Base-by-base conservation (phyloP, 306 rosid genomes). In the Acacia confusa region DNA sequence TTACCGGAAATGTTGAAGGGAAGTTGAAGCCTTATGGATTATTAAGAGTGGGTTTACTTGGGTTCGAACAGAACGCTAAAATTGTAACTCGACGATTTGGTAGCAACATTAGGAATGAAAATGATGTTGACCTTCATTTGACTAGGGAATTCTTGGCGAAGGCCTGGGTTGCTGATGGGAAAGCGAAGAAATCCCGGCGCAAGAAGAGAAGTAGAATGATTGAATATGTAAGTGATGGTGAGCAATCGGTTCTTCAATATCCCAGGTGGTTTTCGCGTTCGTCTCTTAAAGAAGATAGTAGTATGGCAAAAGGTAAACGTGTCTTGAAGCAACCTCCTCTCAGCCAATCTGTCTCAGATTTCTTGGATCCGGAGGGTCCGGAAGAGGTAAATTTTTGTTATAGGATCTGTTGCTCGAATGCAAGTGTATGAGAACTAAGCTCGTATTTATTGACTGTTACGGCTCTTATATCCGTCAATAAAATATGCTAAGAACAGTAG, bases 101-200 rank as follows among this genome's bases (percentile, higher is more conserved):
- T 63, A 78, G 79, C 78, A 71, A 58, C 52, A 17, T 68, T 27
- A 73, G 50, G 45, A 72, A 24, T 61, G 87, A 64, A 20, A 79
- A 34, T 64, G 70, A 72, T 27, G 60, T 58, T 48, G 85, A 76
- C 80, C 48, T 70, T 40, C 86, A 67, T 20, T 44, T 91, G 55
- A 88, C 72, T 34, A 95, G 97, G 82, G 92, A 88, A 9, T 89
- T 90, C 16, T 76, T 95, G 38, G 89, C 48, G 9, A 86, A 79
- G 78, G 92, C 91, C 28, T 91, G 97, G 97, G 82, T 89, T 78
- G 86, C 84, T 19, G 97, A 95, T 81, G 64, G 34, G 71, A 90
- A 87, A 83, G 65, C 64, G 65, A 50, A 52, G 38, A 61, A 84
- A 34, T 57, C 84, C 25, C 71, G 28, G 25, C 79, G 41, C 73